A percentile compares a stretch with the other conserved stretches of the same genome.
Evolutionary conservation across 345 rosid species (phyloP).

Genomic region (Cardiospermum halicacabum): DNA sequence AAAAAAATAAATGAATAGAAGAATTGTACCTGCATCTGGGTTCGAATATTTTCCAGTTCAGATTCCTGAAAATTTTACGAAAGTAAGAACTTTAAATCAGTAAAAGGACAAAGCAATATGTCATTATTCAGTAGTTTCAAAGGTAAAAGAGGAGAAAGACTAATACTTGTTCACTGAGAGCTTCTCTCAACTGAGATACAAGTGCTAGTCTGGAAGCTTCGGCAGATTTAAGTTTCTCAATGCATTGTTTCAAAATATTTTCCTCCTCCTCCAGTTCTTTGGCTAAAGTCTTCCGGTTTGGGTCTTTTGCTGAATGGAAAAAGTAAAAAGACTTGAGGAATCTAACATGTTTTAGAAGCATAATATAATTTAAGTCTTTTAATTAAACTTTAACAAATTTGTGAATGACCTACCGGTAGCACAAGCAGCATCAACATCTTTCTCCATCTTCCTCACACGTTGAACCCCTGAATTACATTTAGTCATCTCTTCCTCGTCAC

Average conservation of each 20-base stretch:
- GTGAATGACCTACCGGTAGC: slow-evolving; percentile 37
- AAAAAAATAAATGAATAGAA: not conserved
- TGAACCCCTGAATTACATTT: slow-evolving; percentile 71
- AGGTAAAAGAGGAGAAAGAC: not conserved
- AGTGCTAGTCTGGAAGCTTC: slow-evolving; percentile 70
- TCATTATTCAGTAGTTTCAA: no score
- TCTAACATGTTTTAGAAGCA: slow-evolving; percentile 10
- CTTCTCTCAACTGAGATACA: slow-evolving; percentile 80
- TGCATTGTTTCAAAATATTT: slow-evolving; percentile 58
- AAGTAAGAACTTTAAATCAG: slow-evolving; percentile 3
- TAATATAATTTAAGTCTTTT: not conserved
- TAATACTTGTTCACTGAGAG: slow-evolving; percentile 68
- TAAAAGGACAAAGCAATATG: no score
- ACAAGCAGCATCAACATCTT: slow-evolving; percentile 62
- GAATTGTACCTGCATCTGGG: slow-evolving; percentile 69
- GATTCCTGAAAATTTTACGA: slow-evolving; percentile 55
- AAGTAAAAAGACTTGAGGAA: slow-evolving; percentile 11
- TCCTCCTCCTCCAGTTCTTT: slow-evolving; percentile 77
- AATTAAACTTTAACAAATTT: not conserved
- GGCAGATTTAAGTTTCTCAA: slow-evolving; percentile 75
- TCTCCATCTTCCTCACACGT: slow-evolving; percentile 78
- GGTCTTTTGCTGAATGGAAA: slow-evolving; percentile 51
- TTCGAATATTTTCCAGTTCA: slow-evolving; percentile 70
- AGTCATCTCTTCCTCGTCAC: slow-evolving; percentile 79
- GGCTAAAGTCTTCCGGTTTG: slow-evolving; percentile 53